These are phyloP conservation scores for Mycosphaerella sp. DNA, from an alignment of 2,329 filamentous ascomycete genomes.

Conservation along the genomic window DNA sequence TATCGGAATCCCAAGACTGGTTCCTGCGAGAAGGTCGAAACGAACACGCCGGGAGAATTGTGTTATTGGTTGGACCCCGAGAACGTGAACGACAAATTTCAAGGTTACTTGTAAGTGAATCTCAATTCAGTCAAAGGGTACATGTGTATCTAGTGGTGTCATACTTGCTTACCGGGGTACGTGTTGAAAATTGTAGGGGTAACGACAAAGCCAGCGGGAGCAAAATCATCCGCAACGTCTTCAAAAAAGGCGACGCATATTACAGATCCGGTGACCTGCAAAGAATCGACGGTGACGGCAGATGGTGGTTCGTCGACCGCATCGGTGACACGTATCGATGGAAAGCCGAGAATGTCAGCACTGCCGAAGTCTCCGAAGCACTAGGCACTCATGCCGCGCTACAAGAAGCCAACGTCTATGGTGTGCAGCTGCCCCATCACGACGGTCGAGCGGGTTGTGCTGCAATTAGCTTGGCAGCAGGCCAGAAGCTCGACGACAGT, in stretches of 20 bases:
- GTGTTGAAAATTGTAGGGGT: constrained; percentile 33
- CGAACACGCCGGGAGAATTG: constrained; percentile 66
- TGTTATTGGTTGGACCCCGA: constrained; percentile 62
- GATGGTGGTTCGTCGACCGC: constrained; percentile 73
- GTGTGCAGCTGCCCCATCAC: constrained; percentile 69
- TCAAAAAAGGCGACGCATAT: constrained; percentile 69
- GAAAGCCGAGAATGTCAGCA: constrained; percentile 53
- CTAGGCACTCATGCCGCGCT: constrained; percentile 61
- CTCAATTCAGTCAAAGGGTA: too few relatives aligned
- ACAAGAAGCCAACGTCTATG: constrained; percentile 79
- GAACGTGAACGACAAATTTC: constrained; percentile 60
- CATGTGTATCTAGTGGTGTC: too few relatives aligned
- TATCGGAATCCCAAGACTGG: constrained; percentile 62
- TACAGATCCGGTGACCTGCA: constrained; percentile 81
- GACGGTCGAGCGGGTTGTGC: constrained; percentile 81
- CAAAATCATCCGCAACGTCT: constrained; percentile 69
- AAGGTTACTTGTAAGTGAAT: constrained; percentile 60
- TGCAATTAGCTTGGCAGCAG: constrained; percentile 52
- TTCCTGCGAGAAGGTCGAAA: constrained; percentile 54
- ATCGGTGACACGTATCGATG: constrained; percentile 70
- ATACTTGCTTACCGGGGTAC: too few relatives aligned
- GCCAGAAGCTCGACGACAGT: constrained; percentile 31
- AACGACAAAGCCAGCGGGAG: constrained; percentile 62
- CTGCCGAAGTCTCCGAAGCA: constrained; percentile 65
- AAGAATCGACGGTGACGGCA: constrained; percentile 62